phyloP scores from a whole-genome alignment of 225 moss, liverwort and hornwort species.

The Ulota crispa region DNA sequence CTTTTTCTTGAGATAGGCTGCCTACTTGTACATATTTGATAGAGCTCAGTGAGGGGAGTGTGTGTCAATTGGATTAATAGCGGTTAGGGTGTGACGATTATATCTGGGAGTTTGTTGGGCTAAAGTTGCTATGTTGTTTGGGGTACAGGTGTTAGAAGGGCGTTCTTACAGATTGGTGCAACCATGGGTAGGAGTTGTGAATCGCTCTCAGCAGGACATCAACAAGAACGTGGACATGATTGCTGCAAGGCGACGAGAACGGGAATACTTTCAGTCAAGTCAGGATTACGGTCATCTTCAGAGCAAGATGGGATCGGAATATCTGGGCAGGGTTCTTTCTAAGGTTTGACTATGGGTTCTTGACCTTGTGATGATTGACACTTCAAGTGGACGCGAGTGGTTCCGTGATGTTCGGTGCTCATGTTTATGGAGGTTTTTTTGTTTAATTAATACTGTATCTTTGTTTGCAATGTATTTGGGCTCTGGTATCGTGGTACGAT shows the following conservation, averaged over 20 bases:
- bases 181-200: conserved; percentile 66
- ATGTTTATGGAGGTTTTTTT: background rate
- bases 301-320: conserved; percentile 68
- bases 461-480: background rate
- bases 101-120: background rate
- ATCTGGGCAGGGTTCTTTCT: conserved; percentile 57
- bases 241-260: conserved; percentile 64
- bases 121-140: conserved; percentile 10
- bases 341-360: conserved; percentile 34
- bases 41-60: background rate
- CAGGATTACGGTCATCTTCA: conserved; percentile 53
- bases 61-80: background rate
- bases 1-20: background rate
- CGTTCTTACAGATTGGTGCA: conserved; percentile 46
- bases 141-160: conserved; percentile 57
- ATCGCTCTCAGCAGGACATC: conserved; percentile 68
- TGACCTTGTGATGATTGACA: background rate
- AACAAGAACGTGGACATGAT: conserved; percentile 69
- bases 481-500: background rate
- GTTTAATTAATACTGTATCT: background rate
- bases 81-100: background rate
- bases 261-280: conserved; percentile 55
- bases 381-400: background rate
- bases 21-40: background rate
- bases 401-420: background rate